Conservation (phyloP, 2,329 filamentous ascomycete genomes). For the Macrophomina pseudophaseolina region DNA sequence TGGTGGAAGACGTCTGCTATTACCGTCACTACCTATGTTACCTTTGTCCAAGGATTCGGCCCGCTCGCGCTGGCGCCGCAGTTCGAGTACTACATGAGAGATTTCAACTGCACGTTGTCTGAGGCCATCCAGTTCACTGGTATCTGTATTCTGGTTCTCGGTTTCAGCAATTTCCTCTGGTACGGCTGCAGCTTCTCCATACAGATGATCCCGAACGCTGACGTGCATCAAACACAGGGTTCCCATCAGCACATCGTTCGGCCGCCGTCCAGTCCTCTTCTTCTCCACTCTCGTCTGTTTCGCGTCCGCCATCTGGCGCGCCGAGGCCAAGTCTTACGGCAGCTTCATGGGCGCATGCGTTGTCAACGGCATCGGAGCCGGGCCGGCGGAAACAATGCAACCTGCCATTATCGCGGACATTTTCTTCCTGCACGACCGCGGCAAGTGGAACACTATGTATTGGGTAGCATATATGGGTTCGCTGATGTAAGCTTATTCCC, state of each 20-base stretch:
- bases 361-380: conserved; percentile 67
- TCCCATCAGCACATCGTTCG: conserved; percentile 60
- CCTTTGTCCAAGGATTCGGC: conserved; percentile 61
- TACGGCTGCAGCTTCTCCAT: conserved; percentile 35
- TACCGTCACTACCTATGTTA: conserved; percentile 50
- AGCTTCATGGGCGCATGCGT: conserved; percentile 69
- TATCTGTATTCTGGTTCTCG: conserved; percentile 61
- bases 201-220: neutral
- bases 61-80: conserved; percentile 63
- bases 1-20: conserved; percentile 58
- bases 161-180: conserved; percentile 67
- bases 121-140: conserved; percentile 63
- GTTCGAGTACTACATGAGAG: conserved; percentile 63
- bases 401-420: conserved; percentile 68
- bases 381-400: conserved; percentile 66
- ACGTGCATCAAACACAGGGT: conserved; percentile 48
- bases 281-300: conserved; percentile 59
- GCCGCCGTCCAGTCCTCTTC: conserved; percentile 60
- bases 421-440: conserved; percentile 68
- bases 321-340: conserved; percentile 61
- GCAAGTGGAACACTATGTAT: conserved; percentile 66
- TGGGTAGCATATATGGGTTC: conserved; percentile 68
- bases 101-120: conserved; percentile 59
- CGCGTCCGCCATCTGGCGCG: conserved; percentile 62
- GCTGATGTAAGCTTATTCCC: conserved; percentile 55